Percentiles rank a stretch among this genome's conserved stretches.
Evolutionary conservation across 148 eudicot genomes (phyloP).

Genomic region (Vaccinium vitisidaea): DNA sequence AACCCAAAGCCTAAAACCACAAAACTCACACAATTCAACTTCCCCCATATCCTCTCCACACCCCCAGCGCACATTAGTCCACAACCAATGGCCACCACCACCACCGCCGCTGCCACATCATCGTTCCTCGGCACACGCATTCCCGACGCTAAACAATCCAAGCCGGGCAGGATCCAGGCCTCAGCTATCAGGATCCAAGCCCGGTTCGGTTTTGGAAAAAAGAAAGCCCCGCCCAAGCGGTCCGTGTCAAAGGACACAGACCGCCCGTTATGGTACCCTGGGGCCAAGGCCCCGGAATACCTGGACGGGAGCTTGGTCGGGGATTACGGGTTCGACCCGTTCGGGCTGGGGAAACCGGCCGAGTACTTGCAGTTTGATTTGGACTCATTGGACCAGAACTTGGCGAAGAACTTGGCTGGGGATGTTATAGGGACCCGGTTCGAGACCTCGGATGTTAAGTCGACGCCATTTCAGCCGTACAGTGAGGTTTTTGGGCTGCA

Average conservation of each 20-base stretch:
- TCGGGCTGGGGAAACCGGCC: conserved; percentile 87
- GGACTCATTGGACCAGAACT: conserved; percentile 87
- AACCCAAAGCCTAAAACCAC: conserved; percentile 29
- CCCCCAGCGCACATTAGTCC: neutral
- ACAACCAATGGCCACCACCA: conserved; percentile 52
- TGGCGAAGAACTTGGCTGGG: conserved; percentile 80
- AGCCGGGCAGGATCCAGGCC: conserved; percentile 24
- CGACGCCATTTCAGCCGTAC: conserved; percentile 87
- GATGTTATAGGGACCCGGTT: conserved; percentile 76
- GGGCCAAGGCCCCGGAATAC: conserved; percentile 76
- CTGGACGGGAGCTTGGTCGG: conserved; percentile 76
- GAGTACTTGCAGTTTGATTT: conserved; percentile 85
- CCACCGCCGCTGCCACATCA: conserved; percentile 61
- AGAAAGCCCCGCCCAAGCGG: conserved; percentile 55
- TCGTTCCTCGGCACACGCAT: conserved; percentile 78
- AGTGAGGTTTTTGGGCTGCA: conserved; percentile 90
- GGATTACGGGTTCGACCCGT: conserved; percentile 93
- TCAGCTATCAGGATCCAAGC: conserved; percentile 40
- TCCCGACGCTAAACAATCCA: conserved; percentile 36
- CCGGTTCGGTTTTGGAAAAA: conserved; percentile 72
- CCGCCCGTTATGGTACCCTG: conserved; percentile 92
- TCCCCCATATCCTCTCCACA: conserved; percentile 9
- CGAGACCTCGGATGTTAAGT: conserved; percentile 55
- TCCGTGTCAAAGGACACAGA: conserved; percentile 37
- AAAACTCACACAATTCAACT: conserved; percentile 16